Evolutionary conservation across 345 rosid species (phyloP).

Genomic region (Citrus sp.): DNA sequence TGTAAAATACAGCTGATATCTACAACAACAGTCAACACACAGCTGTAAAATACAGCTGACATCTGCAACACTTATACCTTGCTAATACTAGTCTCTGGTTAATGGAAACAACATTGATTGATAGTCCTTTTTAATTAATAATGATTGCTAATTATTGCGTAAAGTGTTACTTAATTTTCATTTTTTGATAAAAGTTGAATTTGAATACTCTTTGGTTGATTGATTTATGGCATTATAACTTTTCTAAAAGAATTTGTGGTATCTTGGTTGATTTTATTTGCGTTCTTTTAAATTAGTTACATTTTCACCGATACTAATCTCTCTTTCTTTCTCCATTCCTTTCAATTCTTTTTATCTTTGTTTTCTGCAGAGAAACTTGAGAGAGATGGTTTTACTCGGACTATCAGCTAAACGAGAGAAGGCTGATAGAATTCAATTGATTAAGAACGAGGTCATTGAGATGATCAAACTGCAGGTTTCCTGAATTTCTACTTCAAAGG

Average conservation of each 20-base stretch:
- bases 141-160: background rate
- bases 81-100: background rate
- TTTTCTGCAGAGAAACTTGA: constrained; percentile 35
- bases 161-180: background rate
- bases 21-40: no score
- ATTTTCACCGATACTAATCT: background rate
- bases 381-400: constrained; percentile 35
- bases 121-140: background rate
- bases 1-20: no score
- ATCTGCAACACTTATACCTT: background rate
- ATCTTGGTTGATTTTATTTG: background rate
- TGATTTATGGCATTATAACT: background rate
- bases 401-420: constrained; percentile 36
- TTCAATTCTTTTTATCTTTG: background rate
- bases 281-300: background rate
- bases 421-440: constrained; percentile 36
- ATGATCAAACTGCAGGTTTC: constrained; percentile 34
- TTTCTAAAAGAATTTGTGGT: background rate
- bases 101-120: background rate
- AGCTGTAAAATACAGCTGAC: no score
- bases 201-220: background rate
- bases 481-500: constrained; percentile 6
- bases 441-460: constrained; percentile 29
- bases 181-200: constrained; percentile 7
- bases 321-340: background rate